Base-by-base conservation (phyloP, 805 yeast genomes). In the Candida ipomoeae region DNA sequence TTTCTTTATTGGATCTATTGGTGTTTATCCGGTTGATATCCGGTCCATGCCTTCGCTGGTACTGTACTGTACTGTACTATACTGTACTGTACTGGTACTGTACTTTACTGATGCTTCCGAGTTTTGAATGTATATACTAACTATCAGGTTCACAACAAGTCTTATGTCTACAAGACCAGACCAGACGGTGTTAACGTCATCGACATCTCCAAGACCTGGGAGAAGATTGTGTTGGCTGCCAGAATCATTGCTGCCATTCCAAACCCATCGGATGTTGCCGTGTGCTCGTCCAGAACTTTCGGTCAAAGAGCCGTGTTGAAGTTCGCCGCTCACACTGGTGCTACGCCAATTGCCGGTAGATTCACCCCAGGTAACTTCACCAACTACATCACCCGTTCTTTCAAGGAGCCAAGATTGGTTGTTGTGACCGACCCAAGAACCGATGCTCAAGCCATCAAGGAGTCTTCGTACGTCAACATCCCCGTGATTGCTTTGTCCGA, bases 301-400 rank as follows among this genome's bases (percentile, higher is more conserved):
- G 99, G 99, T 74, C 99, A 94, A 84, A 94, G 99, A 84, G 99
- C 99, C 73, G 99, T 92, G 66, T 86, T 94, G 79, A 94, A 94
- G 84, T 94, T 87, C 74, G 97, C 99, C 74, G 89, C 97, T 69
- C 98, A 94, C 91, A 91, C 98, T 69, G 98, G 98, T 79, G 97
- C 99, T 66, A 92, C 98, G 67, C 91, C 99, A 75, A 92, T 94
- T 81, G 99, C 99, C 69, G 99, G 99, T 81, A 90, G 99, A 84
- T 94, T 94, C 88, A 94, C 99, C 70, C 99, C 99, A 81, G 99
- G 99, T 89, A 85, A 87, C 83, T 94, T 94, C 94, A 94, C 99
- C 77, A 94, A 94, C 84, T 94, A 94, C 84, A 94, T 92, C 84
- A 94, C 99, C 80, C 92, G 97, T 82, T 89, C 97, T 68, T 94